phyloP scores from a whole-genome alignment of 2,329 filamentous ascomycete species.

The Penicillium sp. region DNA sequence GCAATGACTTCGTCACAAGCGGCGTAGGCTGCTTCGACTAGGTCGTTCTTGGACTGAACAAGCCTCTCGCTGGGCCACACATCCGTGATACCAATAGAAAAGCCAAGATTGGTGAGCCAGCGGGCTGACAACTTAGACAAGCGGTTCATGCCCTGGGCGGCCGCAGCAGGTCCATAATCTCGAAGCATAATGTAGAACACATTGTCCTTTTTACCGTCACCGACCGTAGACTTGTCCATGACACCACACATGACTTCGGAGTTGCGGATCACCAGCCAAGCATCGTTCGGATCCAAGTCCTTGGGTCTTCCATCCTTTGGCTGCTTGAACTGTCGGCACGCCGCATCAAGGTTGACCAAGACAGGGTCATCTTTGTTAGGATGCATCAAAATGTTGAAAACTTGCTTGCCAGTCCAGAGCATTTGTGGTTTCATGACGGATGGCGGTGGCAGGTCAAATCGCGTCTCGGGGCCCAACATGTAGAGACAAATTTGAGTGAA shows the following conservation, averaged over 20 bases:
- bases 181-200: conserved; percentile 95
- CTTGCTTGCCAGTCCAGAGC: conserved; percentile 95
- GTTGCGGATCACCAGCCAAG: conserved; percentile 89
- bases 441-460: conserved; percentile 82
- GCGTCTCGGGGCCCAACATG: conserved; percentile 80
- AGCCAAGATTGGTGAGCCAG: conserved; percentile 84
- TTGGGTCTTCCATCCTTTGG: conserved; percentile 41
- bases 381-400: conserved; percentile 88
- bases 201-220: conserved; percentile 94
- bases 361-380: conserved; percentile 83
- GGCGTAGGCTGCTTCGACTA: conserved; percentile 76
- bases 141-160: conserved; percentile 89
- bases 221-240: conserved; percentile 98
- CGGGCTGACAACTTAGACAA: conserved; percentile 87
- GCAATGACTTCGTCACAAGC: conserved; percentile 82
- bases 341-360: conserved; percentile 87
- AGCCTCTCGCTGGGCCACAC: conserved; percentile 79
- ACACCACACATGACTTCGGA: conserved; percentile 96
- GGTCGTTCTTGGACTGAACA: conserved; percentile 68
- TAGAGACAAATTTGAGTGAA: conserved; percentile 90
- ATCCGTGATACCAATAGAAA: conserved; percentile 94
- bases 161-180: conserved; percentile 88
- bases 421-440: conserved; percentile 80
- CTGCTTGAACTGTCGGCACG: conserved; percentile 71
- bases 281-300: conserved; percentile 80